phyloP scores from a whole-genome alignment of 768 basidiomycete genomes.

The Naganishia kalamii region DNA sequence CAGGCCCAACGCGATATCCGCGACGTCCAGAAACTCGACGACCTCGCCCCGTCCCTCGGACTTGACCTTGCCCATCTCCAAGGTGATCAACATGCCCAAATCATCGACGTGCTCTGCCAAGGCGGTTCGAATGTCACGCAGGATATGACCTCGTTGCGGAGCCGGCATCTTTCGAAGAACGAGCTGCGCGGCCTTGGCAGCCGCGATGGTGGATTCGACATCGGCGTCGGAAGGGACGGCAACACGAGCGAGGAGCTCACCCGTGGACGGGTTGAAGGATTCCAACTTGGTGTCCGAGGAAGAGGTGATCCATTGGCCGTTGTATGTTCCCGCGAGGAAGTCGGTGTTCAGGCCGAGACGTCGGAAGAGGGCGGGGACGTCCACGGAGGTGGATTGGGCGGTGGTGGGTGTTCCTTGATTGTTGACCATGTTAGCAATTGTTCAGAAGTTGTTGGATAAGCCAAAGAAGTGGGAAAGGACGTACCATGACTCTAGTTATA shows the following conservation, averaged over 20 bases:
- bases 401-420: conserved; percentile 10
- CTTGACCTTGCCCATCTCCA: conserved; percentile 65
- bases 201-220: conserved; percentile 61
- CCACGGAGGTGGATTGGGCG: conserved; percentile 14
- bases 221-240: conserved; percentile 65
- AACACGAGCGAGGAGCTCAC: conserved; percentile 18
- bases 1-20: conserved; percentile 82
- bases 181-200: conserved; percentile 66
- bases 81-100: conserved; percentile 40
- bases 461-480: too few species aligned
- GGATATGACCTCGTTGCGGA: conserved; percentile 77
- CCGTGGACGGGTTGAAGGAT: conserved; percentile 38
- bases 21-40: conserved; percentile 72
- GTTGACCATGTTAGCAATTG: background rate
- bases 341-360: conserved; percentile 26
- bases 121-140: conserved; percentile 79
- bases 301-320: conserved; percentile 34
- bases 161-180: conserved; percentile 71
- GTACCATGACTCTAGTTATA: too few species aligned
- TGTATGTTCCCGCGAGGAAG: conserved; percentile 34
- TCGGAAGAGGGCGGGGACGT: conserved; percentile 34
- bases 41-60: conserved; percentile 90
- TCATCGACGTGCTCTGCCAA: conserved; percentile 63
- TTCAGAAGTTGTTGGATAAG: too few species aligned
- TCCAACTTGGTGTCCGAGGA: conserved; percentile 53